These are phyloP conservation scores for Exophiala dermatitidis DNA, from an alignment of 2,329 filamentous ascomycete genomes.

Conservation along the genomic window DNA sequence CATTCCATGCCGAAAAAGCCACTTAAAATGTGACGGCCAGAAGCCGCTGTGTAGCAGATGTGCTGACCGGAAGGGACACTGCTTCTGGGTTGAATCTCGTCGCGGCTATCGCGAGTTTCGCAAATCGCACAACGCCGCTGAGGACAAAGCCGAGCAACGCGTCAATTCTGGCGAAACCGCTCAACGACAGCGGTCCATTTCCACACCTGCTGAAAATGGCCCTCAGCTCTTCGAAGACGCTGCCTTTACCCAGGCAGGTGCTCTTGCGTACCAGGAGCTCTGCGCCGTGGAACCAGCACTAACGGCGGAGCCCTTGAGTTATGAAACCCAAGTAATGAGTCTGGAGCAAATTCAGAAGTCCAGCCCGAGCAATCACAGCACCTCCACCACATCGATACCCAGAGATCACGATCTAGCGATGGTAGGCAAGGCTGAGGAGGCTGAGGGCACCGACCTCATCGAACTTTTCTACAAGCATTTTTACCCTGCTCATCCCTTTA, in stretches of 20 bases:
- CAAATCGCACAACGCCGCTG: constrained; percentile 12
- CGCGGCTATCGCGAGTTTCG: constrained; percentile 26
- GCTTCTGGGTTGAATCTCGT: constrained; percentile 38
- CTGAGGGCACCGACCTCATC: constrained; percentile 35
- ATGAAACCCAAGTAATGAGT: constrained; percentile 7
- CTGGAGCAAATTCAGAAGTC: background rate
- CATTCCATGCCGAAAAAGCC: constrained; percentile 49
- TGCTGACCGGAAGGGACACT: constrained; percentile 51
- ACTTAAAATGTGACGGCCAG: constrained; percentile 68
- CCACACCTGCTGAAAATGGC: constrained; percentile 8
- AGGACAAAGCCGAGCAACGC: constrained; percentile 6
- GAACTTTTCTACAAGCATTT: constrained; percentile 52
- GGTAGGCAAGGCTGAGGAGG: background rate
- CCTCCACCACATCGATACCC: constrained; percentile 17
- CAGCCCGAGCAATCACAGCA: constrained; percentile 16
- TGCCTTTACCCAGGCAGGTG: constrained; percentile 19
- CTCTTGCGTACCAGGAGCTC: constrained; percentile 20
- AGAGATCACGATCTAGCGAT: constrained; percentile 14
- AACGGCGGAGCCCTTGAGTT: constrained; percentile 22
- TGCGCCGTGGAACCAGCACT: constrained; percentile 25
- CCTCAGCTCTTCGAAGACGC: constrained; percentile 12
- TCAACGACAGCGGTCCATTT: background rate
- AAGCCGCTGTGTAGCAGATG: constrained; percentile 63
- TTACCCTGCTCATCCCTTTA: constrained; percentile 50
- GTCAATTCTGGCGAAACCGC: constrained; percentile 11